Evolutionary conservation across 345 rosid species (phyloP).

Genomic region (Pistacia integerrima): DNA sequence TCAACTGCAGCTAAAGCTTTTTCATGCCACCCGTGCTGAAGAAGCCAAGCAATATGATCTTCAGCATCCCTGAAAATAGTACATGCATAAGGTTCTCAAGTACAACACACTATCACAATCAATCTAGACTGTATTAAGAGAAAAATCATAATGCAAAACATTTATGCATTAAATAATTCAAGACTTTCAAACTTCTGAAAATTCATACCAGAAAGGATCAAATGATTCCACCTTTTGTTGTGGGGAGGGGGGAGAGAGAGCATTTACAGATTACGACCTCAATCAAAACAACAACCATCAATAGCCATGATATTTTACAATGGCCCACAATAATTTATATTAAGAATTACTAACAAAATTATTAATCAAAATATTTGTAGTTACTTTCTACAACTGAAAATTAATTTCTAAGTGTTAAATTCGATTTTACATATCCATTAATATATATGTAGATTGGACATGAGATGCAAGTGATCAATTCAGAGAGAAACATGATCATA

Average conservation of each 20-base stretch:
- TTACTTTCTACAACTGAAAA: background rate
- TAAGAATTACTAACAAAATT: background rate
- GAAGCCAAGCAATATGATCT: slow-evolving; percentile 98
- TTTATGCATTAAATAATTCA: background rate
- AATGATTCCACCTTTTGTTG: background rate
- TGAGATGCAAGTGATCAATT: background rate
- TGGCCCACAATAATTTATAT: too few relatives aligned
- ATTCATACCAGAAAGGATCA: background rate
- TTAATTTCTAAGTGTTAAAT: background rate
- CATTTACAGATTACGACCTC: too few relatives aligned
- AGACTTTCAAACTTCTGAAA: background rate
- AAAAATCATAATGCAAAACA: background rate
- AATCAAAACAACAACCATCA: too few relatives aligned
- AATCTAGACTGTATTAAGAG: background rate
- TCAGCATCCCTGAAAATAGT: slow-evolving; percentile 79
- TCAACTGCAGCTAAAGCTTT: slow-evolving; percentile 98
- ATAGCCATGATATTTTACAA: too few relatives aligned
- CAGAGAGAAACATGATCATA: background rate
- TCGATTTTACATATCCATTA: background rate
- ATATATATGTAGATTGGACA: background rate
- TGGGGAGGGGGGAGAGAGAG: too few relatives aligned
- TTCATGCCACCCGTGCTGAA: slow-evolving; percentile 97
- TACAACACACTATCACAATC: background rate
- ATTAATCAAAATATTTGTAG: background rate
- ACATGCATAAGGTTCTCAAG: slow-evolving; percentile 13